These are phyloP conservation scores for Coelastrella sp. DNA, from an alignment of 139 green algal genomes.

Conservation along the genomic window DNA sequence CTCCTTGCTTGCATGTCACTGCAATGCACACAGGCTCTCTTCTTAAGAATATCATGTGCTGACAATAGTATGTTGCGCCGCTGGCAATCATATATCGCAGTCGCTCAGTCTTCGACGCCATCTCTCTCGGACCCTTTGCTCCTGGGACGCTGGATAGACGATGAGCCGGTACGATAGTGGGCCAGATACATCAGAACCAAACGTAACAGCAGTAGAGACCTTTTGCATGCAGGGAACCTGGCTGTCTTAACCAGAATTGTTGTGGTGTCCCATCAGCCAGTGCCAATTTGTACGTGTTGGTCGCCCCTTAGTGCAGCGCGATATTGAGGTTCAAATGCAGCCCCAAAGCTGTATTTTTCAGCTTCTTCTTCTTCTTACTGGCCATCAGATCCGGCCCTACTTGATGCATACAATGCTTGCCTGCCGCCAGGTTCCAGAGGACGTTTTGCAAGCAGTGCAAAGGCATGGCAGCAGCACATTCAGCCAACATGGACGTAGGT, in stretches of 20 bases:
- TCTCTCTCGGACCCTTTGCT: neutral
- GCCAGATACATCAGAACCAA: neutral
- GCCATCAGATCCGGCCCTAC: no score
- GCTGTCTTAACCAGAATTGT: neutral
- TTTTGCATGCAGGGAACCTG: neutral
- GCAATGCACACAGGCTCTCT: no score
- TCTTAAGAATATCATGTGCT: no score
- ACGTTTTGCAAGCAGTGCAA: neutral
- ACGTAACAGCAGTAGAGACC: neutral
- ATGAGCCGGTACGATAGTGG: neutral
- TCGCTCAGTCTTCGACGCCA: neutral
- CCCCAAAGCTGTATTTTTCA: no score
- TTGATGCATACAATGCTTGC: neutral
- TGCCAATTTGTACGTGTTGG: no score
- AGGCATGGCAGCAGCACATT: neutral
- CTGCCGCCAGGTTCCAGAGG: neutral
- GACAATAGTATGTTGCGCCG: no score
- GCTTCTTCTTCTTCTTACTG: no score
- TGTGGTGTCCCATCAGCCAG: neutral
- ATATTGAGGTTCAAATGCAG: no score
- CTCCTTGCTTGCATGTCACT: no score
- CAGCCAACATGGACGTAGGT: neutral
- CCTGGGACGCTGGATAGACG: neutral
- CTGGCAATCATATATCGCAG: neutral
- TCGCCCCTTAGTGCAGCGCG: no score